phyloP scores from a whole-genome alignment of 2,329 filamentous ascomycete genomes.

The Alternaria angustiovoidea region DNA sequence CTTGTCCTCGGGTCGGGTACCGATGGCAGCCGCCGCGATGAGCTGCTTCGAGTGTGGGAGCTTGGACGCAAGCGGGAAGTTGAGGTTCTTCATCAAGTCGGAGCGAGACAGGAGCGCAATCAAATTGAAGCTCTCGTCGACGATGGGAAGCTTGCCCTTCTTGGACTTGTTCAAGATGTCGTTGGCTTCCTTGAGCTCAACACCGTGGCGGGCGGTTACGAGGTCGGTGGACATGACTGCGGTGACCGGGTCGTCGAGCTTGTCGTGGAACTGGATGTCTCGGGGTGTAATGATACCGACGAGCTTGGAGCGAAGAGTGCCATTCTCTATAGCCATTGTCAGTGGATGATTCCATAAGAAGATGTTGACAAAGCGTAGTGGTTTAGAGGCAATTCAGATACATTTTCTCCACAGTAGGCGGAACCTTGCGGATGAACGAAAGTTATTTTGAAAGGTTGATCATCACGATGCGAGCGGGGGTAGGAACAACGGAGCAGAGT shows the following conservation, averaged over 20 bases:
- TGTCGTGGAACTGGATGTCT: constrained; percentile 95
- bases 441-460: constrained; percentile 81
- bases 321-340: constrained; percentile 72
- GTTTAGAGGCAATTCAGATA: constrained; percentile 56
- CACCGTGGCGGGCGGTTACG: constrained; percentile 83
- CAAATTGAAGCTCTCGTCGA: constrained; percentile 83
- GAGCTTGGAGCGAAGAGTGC: constrained; percentile 92
- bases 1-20: constrained; percentile 94
- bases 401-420: constrained; percentile 80
- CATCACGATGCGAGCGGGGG: constrained; percentile 70
- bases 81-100: constrained; percentile 97
- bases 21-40: constrained; percentile 92
- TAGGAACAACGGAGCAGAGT: constrained; percentile 21
- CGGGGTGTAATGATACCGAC: constrained; percentile 97
- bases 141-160: constrained; percentile 97
- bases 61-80: constrained; percentile 97
- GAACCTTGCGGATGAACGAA: constrained; percentile 99
- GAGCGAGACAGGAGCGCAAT: constrained; percentile 64
- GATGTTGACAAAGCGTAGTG: constrained; percentile 6
- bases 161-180: constrained; percentile 91
- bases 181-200: constrained; percentile 88
- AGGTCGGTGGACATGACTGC: constrained; percentile 96
- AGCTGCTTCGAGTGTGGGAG: constrained; percentile 97
- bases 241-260: constrained; percentile 75
- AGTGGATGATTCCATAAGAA: constrained; percentile 22